These are phyloP conservation scores for Phyllosticta ampelicida DNA, from an alignment of 2,329 filamentous ascomycete species.

Conservation along the genomic window DNA sequence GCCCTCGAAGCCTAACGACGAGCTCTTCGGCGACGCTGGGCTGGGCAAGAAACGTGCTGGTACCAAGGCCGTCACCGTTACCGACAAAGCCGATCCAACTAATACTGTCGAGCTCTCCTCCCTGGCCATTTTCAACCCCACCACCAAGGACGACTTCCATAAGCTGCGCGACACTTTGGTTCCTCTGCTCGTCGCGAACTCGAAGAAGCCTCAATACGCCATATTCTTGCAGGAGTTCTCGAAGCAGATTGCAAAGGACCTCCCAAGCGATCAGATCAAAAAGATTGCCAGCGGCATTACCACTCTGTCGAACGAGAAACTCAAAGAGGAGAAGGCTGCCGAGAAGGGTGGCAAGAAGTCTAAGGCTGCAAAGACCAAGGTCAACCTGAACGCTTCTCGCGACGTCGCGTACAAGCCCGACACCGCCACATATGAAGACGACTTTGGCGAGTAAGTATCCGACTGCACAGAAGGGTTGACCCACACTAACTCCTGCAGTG, in stretches of 20 bases:
- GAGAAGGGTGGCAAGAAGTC: conserved; percentile 95
- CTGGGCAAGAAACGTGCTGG: conserved; percentile 56
- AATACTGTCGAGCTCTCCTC: conserved; percentile 70
- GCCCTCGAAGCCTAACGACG: conserved; percentile 46
- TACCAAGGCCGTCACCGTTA: conserved; percentile 54
- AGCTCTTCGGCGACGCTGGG: conserved; percentile 51
- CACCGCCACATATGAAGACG: conserved; percentile 68
- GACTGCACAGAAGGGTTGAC: not conserved
- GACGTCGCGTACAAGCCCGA: conserved; percentile 50
- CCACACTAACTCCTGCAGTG: conserved; percentile 20
- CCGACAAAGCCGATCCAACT: conserved; percentile 62
- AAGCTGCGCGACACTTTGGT: conserved; percentile 66
- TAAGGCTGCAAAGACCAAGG: conserved; percentile 95
- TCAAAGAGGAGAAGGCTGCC: conserved; percentile 93
- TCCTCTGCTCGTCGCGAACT: conserved; percentile 62
- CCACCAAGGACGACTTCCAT: conserved; percentile 77
- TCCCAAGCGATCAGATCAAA: conserved; percentile 91
- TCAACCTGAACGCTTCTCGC: conserved; percentile 59
- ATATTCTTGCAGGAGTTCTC: conserved; percentile 85
- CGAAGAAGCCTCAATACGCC: conserved; percentile 82
- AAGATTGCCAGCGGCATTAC: conserved; percentile 83
- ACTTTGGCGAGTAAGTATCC: conserved; percentile 67
- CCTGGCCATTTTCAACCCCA: conserved; percentile 79
- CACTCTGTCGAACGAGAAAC: conserved; percentile 91
- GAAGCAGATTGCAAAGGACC: conserved; percentile 76